Base-by-base conservation (phyloP, 1,284 basidiomycete species). In the Papiliotrema fonsecae region DNA sequence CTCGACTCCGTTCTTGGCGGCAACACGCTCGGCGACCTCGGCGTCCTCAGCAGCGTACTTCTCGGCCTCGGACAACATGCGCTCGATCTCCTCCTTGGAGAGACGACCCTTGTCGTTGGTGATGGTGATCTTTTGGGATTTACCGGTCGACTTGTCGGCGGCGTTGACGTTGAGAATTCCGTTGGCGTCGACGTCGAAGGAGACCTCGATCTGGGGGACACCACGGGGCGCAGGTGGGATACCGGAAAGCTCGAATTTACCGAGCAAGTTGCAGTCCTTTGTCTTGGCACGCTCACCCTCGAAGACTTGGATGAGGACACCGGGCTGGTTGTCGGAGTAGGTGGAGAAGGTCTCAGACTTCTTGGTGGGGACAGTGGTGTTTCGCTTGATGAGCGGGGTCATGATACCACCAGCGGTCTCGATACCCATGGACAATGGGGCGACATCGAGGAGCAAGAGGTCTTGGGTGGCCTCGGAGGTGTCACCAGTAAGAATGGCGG, bases 331-430 rank as follows among this genome's bases (percentile, higher is more conserved):
- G 81, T 98, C 94, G 60, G 92, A 86, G 80, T 94, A 96, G 36
- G 96, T 98, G 43, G 94, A 97, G 85, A 98, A 97, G 75, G 88
- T 87, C 79, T 97, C 91, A 24, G 91, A 91, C 81, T 97, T 97
- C 81, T 97, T 97, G 72, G 94, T 97, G 44, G 94, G 94, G 62
- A 98, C 89, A 48, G 92, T 96, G 62, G 96, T 97, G 82, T 98
- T 98, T 60, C 93, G 55, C 60, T 61, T 60, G 81, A 97, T 97
- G 65, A 98, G 84, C 34, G 89, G 83, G 40, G 90, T 97, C 86
- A 97, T 92, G 75, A 97, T 92, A 86, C 94, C 94, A 77, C 96
- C 94, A 64, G 93, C 89, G 50, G 92, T 98, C 80, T 97, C 96
- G 72, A 98, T 97, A 84, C 76, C 94, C 71, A 91, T 86, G 54